These are phyloP conservation scores for Apiospora sp. DNA, from an alignment of 2,329 filamentous ascomycete species.

Conservation along the genomic window DNA sequence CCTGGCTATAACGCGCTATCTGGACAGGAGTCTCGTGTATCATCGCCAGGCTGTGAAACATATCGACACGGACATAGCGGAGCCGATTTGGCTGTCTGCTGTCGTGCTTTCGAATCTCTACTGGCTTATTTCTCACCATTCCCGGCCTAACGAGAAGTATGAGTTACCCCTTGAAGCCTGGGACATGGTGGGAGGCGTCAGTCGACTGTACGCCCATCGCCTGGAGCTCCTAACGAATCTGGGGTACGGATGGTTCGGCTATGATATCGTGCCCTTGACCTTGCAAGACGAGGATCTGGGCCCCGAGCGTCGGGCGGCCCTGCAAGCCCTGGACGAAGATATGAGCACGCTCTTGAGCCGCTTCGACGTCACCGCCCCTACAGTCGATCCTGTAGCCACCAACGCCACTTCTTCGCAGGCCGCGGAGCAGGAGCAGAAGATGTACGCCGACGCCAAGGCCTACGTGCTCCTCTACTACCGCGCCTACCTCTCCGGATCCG, in stretches of 20 bases:
- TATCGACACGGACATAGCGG: not conserved
- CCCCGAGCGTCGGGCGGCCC: not conserved
- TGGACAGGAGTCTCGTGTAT: slow-evolving; percentile 20
- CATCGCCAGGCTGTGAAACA: slow-evolving; percentile 21
- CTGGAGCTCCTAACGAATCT: not conserved
- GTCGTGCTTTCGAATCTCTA: slow-evolving; percentile 23
- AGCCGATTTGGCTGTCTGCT: slow-evolving; percentile 23
- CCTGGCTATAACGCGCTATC: slow-evolving; percentile 16
- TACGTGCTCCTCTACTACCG: slow-evolving; percentile 23
- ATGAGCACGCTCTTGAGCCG: not conserved
- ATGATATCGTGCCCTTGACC: not conserved
- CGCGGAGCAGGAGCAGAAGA: not conserved
- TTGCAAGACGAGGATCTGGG: not conserved
- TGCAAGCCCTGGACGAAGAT: slow-evolving; percentile 13
- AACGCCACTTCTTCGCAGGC: not conserved
- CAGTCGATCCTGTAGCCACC: too few species aligned
- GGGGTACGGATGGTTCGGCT: slow-evolving; percentile 25
- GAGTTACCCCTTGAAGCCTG: slow-evolving; percentile 23
- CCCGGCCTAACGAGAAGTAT: slow-evolving; percentile 9
- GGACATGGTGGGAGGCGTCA: slow-evolving; percentile 14
- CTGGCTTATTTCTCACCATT: slow-evolving; percentile 24
- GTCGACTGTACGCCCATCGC: not conserved
- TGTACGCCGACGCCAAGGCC: slow-evolving; percentile 11
- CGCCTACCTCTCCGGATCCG: slow-evolving; percentile 9
- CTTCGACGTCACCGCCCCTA: not conserved